Evolutionary conservation across 441 rosid species (phyloP).

Genomic region (Erodium trifolium): DNA sequence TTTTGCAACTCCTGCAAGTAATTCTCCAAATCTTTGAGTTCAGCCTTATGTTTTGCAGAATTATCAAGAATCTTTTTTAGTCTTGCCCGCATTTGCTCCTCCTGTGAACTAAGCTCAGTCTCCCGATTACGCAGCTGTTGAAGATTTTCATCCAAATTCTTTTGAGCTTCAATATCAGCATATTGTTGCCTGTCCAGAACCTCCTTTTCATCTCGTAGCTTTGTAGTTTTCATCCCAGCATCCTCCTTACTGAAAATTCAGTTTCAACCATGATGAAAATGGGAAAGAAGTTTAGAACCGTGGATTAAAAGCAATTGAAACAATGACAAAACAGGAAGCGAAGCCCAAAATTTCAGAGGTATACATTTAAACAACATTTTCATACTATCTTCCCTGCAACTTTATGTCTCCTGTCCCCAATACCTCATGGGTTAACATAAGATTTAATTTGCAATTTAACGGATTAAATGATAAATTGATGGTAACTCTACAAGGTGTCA

Average conservation of each 20-base stretch:
- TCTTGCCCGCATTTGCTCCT: conserved; percentile 66
- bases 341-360: background rate
- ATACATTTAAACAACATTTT: background rate
- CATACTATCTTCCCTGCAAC: background rate
- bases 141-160: conserved; percentile 90
- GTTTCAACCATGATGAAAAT: conserved; percentile 14
- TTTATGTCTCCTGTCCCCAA: background rate
- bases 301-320: conserved; percentile 5
- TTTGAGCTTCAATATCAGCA: conserved; percentile 81
- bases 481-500: background rate
- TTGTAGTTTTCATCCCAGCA: conserved; percentile 86
- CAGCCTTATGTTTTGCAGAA: conserved; percentile 55
- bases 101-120: conserved; percentile 66
- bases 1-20: conserved; percentile 71
- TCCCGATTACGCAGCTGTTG: conserved; percentile 80
- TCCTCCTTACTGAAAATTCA: conserved; percentile 74
- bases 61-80: conserved; percentile 52
- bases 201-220: conserved; percentile 94
- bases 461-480: conserved; percentile 3
- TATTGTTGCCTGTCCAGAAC: conserved; percentile 91
- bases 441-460: background rate
- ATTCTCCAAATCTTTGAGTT: conserved; percentile 48
- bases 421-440: background rate
- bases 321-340: conserved; percentile 8
- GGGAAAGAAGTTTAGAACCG: conserved; percentile 3